Percentiles rank a stretch among this genome's conserved stretches.
Evolutionary conservation across 257 asterid genomes (phyloP).

Genomic region (Solanum corneliomulleri): DNA sequence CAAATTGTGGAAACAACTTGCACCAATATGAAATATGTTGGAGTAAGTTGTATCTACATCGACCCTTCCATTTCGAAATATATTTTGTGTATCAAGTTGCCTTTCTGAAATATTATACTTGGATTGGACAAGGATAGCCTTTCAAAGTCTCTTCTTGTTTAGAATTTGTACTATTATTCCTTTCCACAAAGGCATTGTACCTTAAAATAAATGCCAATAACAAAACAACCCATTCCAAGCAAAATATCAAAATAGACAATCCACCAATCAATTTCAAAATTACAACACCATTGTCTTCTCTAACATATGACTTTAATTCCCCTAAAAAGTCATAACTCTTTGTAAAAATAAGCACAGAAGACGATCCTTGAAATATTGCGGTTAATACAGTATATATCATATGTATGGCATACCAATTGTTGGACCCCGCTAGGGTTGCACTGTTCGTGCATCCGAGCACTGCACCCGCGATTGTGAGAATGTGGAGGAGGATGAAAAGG

Average conservation of each 20-base stretch:
- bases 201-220: constrained; percentile 26
- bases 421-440: constrained; percentile 5
- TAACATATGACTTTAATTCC: constrained; percentile 15
- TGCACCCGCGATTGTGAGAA: constrained; percentile 56
- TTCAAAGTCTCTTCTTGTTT: constrained; percentile 4
- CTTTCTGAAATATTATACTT: not conserved
- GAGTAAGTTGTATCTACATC: not conserved
- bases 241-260: constrained; percentile 15
- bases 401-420: constrained; percentile 21
- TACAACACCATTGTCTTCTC: constrained; percentile 13
- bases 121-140: constrained; percentile 13
- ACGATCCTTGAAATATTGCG: constrained; percentile 34
- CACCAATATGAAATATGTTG: not conserved
- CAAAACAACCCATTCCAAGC: constrained; percentile 26
- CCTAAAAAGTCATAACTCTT: constrained; percentile 9
- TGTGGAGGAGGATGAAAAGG: constrained; percentile 67
- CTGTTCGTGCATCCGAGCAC: constrained; percentile 36
- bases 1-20: not conserved
- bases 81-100: not conserved
- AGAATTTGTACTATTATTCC: not conserved
- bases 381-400: constrained; percentile 28
- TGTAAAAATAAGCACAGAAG: constrained; percentile 22
- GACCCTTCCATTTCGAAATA: rapidly evolving
- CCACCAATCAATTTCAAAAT: constrained; percentile 30
- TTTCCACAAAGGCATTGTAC: constrained; percentile 21